Evolutionary conservation across 768 basidiomycete species (phyloP), one percentile per base, ranked within the genome.

Genomic region (Termitomyces sp.): DNA sequence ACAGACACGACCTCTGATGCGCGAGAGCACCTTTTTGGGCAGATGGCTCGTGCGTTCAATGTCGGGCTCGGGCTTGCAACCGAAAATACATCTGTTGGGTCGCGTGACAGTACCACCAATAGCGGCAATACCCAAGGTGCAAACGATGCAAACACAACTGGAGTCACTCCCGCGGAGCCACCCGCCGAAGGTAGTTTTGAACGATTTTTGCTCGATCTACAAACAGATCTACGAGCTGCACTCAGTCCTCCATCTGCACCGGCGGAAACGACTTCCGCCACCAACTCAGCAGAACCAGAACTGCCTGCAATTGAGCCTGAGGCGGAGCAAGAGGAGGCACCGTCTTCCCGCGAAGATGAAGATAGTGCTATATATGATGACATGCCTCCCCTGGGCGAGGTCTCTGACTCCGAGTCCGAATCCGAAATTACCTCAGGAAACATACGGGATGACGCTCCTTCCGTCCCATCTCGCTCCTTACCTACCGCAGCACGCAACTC

Each of bases 31-130:
- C 88, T 92, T 81, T 77, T 92, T 50, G 83, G 86, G 0, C 89
- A 92, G 69, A 91, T 91, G 87, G 87, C 88, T 27, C 77, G 89
- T 31, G 90, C 88, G 9, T 88, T 92, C 66, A 88, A 89, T 64
- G 75, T 88, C 48, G 89, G 89, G 13, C 76, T 92, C 24, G 83
- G 84, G 5, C 67, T 84, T 57, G 73, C 70, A 50, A 68, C 65
- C 4, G 65, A 72, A 36, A 62, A 61, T 47, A 58, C 65, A 16
- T 58, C 58, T n/a, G n/a, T 27, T 55, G 48, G 37, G 12, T 31
- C 42, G 44, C 44, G 60, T 37, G 47, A 54, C 24, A 39, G 22
- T n/a, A 6, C 51, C 16, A 3, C 51, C 51, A 49, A n/a, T 27
- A 30, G 52, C 52, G 41, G 4, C 30, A 41, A 41, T 54, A 2